Base-by-base conservation (phyloP, 805 yeast genomes). In the Candida orba region DNA sequence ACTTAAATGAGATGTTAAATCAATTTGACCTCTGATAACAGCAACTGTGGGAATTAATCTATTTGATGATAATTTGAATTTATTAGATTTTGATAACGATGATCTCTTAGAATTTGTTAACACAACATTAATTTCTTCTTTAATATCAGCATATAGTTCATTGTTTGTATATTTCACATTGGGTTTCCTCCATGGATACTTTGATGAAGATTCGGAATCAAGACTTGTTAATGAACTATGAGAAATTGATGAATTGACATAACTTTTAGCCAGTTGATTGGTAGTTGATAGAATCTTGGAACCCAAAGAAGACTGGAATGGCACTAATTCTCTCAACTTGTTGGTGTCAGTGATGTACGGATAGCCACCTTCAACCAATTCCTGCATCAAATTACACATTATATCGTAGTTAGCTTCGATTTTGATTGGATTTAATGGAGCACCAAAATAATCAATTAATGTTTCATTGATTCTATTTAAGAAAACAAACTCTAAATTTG, bases 91-190 rank as follows among this genome's bases (percentile, higher is more conserved):
- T 31, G 8, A 8, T 20, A 9, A 13, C 7, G 29, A 10, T 40
- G 29, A 10, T 40, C 30, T 68, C 53, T 46, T 43, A 35, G 52
- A 55, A 5, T 37, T 40, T 53, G 47, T 64, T 48, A 80, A 60
- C 0, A 83, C 70, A 32, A 82, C 73, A 49, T 73, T 73, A 20
- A 85, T 60, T 1, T 72, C 66, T 60, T 91, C 99, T 3, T 72
- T 69, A 6, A 93, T 59, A 62, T 93, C 98, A 8, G 91, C 83
- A 59, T 81, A 88, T 62, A 91, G 71, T 62, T 91, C 98, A 61
- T 91, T 88, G 51, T 80, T 80, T 4, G 86, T 73, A 59, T 86
- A 79, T 51, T 73, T 75, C n/a, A 84, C 82, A 49, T 78, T 75
- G 5, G 80, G 58, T 38, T 76, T 69, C 54, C 98, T 74, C 98